Evolutionary conservation across 2,329 filamentous ascomycete genomes (phyloP), one percentile per base, ranked within the genome.

Genomic region (Fusarium sp.): DNA sequence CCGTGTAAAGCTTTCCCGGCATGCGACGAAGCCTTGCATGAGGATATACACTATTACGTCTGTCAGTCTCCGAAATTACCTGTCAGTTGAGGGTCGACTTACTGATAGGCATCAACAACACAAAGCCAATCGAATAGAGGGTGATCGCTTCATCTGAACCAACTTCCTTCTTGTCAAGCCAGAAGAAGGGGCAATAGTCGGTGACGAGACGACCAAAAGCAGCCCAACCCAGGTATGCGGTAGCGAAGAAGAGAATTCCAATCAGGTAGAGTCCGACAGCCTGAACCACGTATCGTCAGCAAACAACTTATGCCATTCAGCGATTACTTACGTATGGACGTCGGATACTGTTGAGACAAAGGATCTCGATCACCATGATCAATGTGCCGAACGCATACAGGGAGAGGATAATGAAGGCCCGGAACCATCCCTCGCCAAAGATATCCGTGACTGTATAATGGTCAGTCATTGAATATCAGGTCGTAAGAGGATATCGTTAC

Each of bases 341-440:
- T 69, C 83, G 83, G 77, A 86, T 85, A 72, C 83, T 86, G 75
- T 87, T 87, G 77, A 87, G 78, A 58, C 80, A 77, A 34, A 83
- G 58, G 1, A 83, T 80, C 77, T 87, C 85, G 33, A 82, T 57
- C 10, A 81, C 65, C 66, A 82, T 83, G 62, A 85, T 76, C 33
- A 80, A 49, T 6, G 83, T 80, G 4, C 80, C 80, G 57, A 83
- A 74, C 10, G 74, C 78, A 72, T 82, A 84, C 42, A 86, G 65
- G 50, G 83, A 85, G 71, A 85, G 69, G 46, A 85, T 77, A 61
- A 79, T 78, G 69, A 83, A 86, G 3, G 79, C 62, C 62, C 81
- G 80, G 74, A 85, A 83, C 77, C 81, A 83, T 36, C 81, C 83
- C 40, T 83, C 76, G 1, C 82, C 82, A 55, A 85, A 83, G 9